Conservation (phyloP, 2,329 filamentous ascomycete genomes). For the Ascochyta viciae-villosae region DNA sequence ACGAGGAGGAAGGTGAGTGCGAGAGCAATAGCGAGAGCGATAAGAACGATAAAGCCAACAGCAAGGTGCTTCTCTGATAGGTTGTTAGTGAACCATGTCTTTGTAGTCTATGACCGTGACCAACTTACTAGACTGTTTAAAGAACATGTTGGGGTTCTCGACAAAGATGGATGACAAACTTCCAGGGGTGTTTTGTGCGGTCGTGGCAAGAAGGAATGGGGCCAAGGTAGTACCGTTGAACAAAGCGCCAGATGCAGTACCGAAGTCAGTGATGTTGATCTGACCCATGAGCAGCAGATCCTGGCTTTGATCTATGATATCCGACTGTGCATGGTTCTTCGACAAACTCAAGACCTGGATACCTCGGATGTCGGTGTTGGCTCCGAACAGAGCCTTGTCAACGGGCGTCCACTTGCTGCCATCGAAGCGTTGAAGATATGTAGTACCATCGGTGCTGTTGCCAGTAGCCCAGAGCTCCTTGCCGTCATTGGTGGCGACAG, state of each 20-base stretch:
- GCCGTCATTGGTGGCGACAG: constrained; percentile 74
- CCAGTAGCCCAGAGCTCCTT: constrained; percentile 85
- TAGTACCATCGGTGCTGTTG: constrained; percentile 68
- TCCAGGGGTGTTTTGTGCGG: constrained; percentile 66
- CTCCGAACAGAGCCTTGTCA: constrained; percentile 62
- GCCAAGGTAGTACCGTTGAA: constrained; percentile 82
- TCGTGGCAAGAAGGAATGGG: constrained; percentile 82
- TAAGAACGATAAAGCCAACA: constrained; percentile 79
- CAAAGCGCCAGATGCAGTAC: constrained; percentile 82
- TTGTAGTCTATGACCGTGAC: neutral
- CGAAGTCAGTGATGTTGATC: constrained; percentile 76
- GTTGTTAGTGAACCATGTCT: neutral
- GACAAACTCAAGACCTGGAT: constrained; percentile 82
- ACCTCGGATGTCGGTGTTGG: constrained; percentile 73
- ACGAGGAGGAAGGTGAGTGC: constrained; percentile 80
- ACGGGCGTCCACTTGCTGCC: constrained; percentile 73
- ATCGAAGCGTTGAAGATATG: constrained; percentile 84
- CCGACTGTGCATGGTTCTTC: constrained; percentile 68
- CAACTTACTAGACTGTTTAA: constrained; percentile 67
- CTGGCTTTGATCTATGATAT: constrained; percentile 71
- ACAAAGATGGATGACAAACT: constrained; percentile 85
- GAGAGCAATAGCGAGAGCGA: constrained; percentile 79
- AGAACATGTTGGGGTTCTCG: constrained; percentile 76
- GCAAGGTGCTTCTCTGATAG: constrained; percentile 65
- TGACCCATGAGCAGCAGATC: constrained; percentile 85